Evolutionary conservation across 2,329 filamentous ascomycete species (phyloP).

Genomic region (Cercospora nicotianae): DNA sequence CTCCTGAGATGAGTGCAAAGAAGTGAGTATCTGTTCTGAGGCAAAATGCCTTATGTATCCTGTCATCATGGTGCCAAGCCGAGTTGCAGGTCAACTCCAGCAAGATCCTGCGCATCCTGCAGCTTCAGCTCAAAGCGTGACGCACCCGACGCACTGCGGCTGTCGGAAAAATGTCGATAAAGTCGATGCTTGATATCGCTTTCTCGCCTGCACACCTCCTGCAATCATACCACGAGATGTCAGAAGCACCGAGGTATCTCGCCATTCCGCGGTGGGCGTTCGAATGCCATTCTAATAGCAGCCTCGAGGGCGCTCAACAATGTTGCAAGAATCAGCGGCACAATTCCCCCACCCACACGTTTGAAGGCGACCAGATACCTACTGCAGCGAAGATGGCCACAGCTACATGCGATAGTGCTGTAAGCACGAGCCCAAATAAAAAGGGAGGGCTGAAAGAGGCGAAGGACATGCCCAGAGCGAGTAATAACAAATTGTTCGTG

Average conservation of each 20-base stretch:
- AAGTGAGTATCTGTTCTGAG: neutral
- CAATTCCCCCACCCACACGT: neutral
- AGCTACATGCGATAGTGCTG: neutral
- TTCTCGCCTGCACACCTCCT: too few species aligned
- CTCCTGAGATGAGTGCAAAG: neutral
- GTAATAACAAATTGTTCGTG: neutral
- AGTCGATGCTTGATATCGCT: neutral
- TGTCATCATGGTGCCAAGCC: neutral
- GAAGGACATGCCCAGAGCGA: neutral
- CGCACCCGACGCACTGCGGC: neutral
- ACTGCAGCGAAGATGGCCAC: neutral
- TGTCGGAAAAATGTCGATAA: neutral
- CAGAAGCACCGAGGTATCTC: neutral
- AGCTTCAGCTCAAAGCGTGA: neutral
- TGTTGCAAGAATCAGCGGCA: neutral
- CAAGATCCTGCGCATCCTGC: neutral
- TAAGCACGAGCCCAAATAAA: neutral
- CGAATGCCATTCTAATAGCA: neutral
- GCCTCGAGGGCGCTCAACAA: neutral
- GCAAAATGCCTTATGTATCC: neutral
- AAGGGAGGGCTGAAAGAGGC: neutral
- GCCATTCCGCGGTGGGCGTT: neutral
- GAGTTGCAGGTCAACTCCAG: conserved; percentile 7
- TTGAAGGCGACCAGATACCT: neutral
- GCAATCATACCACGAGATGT: neutral